Conservation (phyloP, 805 yeast species). For the Suhomyces kilbournensis region DNA sequence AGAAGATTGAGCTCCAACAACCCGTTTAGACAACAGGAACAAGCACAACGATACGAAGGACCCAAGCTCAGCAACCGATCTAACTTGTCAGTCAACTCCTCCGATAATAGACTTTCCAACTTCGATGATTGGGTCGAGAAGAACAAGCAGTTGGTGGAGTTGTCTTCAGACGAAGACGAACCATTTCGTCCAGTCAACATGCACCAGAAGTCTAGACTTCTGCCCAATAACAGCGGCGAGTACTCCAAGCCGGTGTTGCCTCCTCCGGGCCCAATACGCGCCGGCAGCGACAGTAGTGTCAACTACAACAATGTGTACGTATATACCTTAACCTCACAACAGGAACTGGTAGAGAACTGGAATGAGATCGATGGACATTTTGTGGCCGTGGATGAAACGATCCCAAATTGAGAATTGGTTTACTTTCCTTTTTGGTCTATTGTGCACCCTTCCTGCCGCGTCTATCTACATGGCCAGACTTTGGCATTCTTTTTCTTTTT, state of each 20-base stretch:
- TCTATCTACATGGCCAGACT: background rate
- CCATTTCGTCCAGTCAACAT: conserved; percentile 8
- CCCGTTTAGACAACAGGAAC: conserved; percentile 52
- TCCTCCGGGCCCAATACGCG: conserved; percentile 26
- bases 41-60: conserved; percentile 7
- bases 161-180: conserved; percentile 43
- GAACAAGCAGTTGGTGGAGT: conserved; percentile 38
- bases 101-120: background rate
- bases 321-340: conserved; percentile 2
- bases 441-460: background rate
- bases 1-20: conserved; percentile 61
- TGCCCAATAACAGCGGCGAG: conserved; percentile 3
- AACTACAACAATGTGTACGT: conserved; percentile 30
- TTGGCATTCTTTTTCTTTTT: background rate
- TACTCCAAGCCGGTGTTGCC: conserved; percentile 24
- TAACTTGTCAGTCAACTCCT: conserved; percentile 7
- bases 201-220: conserved; percentile 1
- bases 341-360: background rate
- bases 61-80: conserved; percentile 11
- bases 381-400: background rate
- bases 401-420: background rate
- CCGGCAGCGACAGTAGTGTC: conserved; percentile 36
- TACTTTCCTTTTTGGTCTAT: background rate
- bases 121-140: conserved; percentile 61
- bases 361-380: background rate